Percentiles rank a stretch among this genome's conserved stretches.
Evolutionary conservation across 2,329 filamentous ascomycete species (phyloP).

Genomic region (Rutstroemia sydowiana): DNA sequence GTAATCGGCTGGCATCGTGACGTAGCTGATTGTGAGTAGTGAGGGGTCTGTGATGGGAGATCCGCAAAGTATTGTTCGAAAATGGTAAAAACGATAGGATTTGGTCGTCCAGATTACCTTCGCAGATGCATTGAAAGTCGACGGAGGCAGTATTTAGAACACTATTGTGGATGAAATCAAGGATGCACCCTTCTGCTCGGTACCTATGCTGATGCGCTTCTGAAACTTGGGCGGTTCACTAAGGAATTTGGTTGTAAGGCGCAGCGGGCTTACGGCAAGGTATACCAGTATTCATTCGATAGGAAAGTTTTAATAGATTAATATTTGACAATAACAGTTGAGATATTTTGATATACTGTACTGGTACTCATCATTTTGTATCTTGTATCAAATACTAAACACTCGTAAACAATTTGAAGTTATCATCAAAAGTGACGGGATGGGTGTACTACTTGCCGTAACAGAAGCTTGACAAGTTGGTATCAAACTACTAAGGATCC

Average conservation of each 20-base stretch:
- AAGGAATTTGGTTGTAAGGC: not conserved
- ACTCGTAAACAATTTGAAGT: too few species aligned
- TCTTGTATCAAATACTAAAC: too few species aligned
- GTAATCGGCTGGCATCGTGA: constrained; percentile 45
- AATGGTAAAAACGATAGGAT: not conserved
- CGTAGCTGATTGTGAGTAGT: not conserved
- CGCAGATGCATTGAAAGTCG: constrained; percentile 3
- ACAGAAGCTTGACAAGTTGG: too few species aligned
- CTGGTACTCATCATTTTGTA: too few species aligned
- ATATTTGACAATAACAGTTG: too few species aligned
- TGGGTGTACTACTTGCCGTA: too few species aligned
- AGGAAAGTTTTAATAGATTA: too few species aligned
- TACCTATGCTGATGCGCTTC: constrained; percentile 2
- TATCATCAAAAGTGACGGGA: too few species aligned
- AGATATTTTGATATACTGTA: too few species aligned
- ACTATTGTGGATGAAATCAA: not conserved
- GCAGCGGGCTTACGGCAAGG: too few species aligned
- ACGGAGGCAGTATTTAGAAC: not conserved
- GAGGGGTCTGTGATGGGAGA: not conserved
- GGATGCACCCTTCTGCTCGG: not conserved
- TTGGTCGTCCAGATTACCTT: not conserved
- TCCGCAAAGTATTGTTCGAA: not conserved
- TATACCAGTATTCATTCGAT: too few species aligned
- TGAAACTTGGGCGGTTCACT: constrained; percentile 6
- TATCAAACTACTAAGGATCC: too few species aligned